Percentiles rank a stretch among this genome's conserved stretches.
These are phyloP conservation scores for Fusarium temperatum DNA, from an alignment of 2,329 filamentous ascomycete genomes.

Conservation along the genomic window DNA sequence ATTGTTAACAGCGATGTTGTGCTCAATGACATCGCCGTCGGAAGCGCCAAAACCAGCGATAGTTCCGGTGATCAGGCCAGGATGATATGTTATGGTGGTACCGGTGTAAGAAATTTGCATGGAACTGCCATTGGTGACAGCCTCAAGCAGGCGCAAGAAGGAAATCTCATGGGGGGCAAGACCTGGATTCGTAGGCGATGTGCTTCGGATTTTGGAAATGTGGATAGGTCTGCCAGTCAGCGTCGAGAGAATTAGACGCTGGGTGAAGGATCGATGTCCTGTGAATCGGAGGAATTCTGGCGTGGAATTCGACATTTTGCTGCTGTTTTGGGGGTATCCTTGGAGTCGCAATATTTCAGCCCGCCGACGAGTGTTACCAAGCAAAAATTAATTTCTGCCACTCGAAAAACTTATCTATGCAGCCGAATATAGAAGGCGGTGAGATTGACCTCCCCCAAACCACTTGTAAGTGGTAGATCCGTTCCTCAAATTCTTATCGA, in stretches of 20 bases:
- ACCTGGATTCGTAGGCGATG: conserved; percentile 86
- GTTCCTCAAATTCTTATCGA: conserved; percentile 44
- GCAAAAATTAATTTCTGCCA: conserved; percentile 53
- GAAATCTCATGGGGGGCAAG: conserved; percentile 94
- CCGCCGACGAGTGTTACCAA: background rate
- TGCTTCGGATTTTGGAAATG: conserved; percentile 91
- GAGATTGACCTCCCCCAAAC: background rate
- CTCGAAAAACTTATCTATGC: conserved; percentile 26
- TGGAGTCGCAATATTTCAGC: conserved; percentile 33
- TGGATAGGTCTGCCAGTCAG: conserved; percentile 89
- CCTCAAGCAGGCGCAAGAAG: conserved; percentile 91
- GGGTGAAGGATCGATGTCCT: conserved; percentile 81
- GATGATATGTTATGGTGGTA: conserved; percentile 90
- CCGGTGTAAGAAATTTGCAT: conserved; percentile 98
- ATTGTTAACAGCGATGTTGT: conserved; percentile 80
- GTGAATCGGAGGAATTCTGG: conserved; percentile 78
- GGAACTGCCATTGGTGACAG: conserved; percentile 92
- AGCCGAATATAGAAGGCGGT: conserved; percentile 45
- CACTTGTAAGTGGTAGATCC: conserved; percentile 21
- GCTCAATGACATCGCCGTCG: conserved; percentile 78
- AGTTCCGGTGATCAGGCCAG: conserved; percentile 89
- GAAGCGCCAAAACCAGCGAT: conserved; percentile 77
- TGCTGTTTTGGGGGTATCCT: conserved; percentile 36
- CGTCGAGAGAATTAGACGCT: conserved; percentile 88
- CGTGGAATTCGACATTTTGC: conserved; percentile 54